A percentile compares a stretch with the other conserved stretches of the same genome.
These are phyloP conservation scores for Aureobasidium sp. DNA, from an alignment of 2,329 filamentous ascomycete species.

Conservation along the genomic window DNA sequence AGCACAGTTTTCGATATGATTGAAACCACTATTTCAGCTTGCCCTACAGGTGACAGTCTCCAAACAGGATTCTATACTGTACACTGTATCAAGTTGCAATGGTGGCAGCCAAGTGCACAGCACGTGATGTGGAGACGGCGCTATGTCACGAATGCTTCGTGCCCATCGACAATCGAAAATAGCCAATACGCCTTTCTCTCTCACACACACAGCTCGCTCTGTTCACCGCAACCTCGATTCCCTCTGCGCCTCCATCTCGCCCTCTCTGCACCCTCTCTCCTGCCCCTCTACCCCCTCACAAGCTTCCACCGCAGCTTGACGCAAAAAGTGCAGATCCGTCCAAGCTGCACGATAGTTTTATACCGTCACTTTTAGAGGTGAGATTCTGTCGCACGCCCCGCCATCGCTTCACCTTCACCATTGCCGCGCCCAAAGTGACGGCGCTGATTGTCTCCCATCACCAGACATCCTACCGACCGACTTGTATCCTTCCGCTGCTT, in stretches of 20 bases:
- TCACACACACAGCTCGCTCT: not conserved
- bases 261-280: not conserved
- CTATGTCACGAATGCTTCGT: too few species aligned
- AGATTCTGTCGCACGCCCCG: not conserved
- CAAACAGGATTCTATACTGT: too few species aligned
- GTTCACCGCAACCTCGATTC: conserved; percentile 8
- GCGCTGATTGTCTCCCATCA: not conserved
- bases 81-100: too few species aligned
- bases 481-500: conserved; percentile 1
- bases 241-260: not conserved
- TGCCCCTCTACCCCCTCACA: not conserved
- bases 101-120: too few species aligned
- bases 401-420: not conserved
- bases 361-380: conserved; percentile 9
- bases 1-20: too few species aligned
- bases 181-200: too few species aligned
- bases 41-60: too few species aligned
- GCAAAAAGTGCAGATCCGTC: conserved; percentile 7
- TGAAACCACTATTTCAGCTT: too few species aligned
- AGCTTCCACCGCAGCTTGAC: conserved; percentile 11
- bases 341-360: conserved; percentile 16
- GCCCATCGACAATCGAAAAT: too few species aligned
- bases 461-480: not conserved
- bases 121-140: too few species aligned
- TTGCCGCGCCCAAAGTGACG: not conserved